Evolutionary conservation across 1,284 basidiomycete species (phyloP).

Genomic region (Mycosarcoma maydis): DNA sequence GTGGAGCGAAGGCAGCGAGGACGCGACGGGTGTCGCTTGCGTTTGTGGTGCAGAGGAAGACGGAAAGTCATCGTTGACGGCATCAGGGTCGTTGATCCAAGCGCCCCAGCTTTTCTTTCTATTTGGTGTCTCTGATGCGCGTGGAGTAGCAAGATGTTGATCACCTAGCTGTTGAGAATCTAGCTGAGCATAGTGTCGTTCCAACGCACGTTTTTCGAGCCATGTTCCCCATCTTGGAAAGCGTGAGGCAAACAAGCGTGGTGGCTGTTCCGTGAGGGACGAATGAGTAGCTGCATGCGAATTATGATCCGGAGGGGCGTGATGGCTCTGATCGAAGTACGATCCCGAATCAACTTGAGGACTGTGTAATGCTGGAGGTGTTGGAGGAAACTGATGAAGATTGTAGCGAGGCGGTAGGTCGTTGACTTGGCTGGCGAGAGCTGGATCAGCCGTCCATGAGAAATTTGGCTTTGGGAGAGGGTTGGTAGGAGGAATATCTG

Average conservation of each 20-base stretch:
- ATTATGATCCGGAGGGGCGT: neutral
- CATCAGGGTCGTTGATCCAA: slow-evolving; percentile 42
- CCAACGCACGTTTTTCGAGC: slow-evolving; percentile 50
- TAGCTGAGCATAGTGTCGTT: slow-evolving; percentile 43
- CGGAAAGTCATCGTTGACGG: slow-evolving; percentile 24
- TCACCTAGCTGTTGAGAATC: slow-evolving; percentile 12
- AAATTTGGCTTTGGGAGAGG: neutral
- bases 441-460: neutral
- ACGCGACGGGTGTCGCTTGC: neutral
- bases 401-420: slow-evolving; percentile 33
- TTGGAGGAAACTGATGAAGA: slow-evolving; percentile 42
- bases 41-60: neutral
- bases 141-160: neutral
- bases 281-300: neutral
- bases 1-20: slow-evolving; percentile 35
- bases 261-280: neutral
- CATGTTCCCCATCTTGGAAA: slow-evolving; percentile 50
- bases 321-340: slow-evolving; percentile 12
- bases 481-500: too few species aligned
- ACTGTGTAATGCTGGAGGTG: slow-evolving; percentile 33
- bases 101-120: slow-evolving; percentile 52
- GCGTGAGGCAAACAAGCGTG: slow-evolving; percentile 22
- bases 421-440: slow-evolving; percentile 1
- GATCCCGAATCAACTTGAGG: neutral
- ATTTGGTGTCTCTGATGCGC: neutral